Percentiles rank a stretch among this genome's conserved stretches.
phyloP scores from a whole-genome alignment of 2,329 filamentous ascomycete genomes.

The Xylariaceae sp. region DNA sequence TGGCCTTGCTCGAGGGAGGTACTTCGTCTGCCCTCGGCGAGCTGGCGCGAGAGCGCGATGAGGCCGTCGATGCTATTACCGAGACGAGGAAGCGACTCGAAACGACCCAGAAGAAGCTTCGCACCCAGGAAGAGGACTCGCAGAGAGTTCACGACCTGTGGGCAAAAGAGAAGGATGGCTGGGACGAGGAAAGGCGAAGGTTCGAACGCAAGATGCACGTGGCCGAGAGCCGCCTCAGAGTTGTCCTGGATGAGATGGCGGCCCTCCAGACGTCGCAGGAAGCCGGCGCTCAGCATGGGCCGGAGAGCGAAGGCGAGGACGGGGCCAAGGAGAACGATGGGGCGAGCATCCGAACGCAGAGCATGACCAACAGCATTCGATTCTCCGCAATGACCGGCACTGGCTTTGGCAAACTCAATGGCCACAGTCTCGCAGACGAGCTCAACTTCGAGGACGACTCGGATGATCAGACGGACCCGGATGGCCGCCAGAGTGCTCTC shows the following conservation, averaged over 20 bases:
- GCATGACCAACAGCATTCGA: slow-evolving; percentile 63
- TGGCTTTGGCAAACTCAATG: slow-evolving; percentile 50
- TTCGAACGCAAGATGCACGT: slow-evolving; percentile 82
- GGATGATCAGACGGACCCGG: slow-evolving; percentile 61
- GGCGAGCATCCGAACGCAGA: slow-evolving; percentile 66
- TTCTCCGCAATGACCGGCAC: slow-evolving; percentile 62
- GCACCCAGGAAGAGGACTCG: slow-evolving; percentile 75
- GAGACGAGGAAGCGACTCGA: slow-evolving; percentile 77
- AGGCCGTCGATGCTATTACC: slow-evolving; percentile 61
- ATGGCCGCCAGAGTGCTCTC: slow-evolving; percentile 56
- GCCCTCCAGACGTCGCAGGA: slow-evolving; percentile 51
- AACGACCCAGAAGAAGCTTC: slow-evolving; percentile 65
- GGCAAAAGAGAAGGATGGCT: slow-evolving; percentile 75
- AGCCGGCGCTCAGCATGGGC: slow-evolving; percentile 27
- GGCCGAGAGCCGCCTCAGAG: slow-evolving; percentile 79
- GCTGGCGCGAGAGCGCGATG: slow-evolving; percentile 77
- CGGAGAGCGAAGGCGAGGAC: slow-evolving; percentile 56
- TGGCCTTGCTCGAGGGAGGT: slow-evolving; percentile 80
- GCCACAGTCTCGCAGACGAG: slow-evolving; percentile 81
- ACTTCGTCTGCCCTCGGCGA: slow-evolving; percentile 80
- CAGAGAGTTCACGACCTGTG: slow-evolving; percentile 71
- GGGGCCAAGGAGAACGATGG: slow-evolving; percentile 59
- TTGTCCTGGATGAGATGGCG: slow-evolving; percentile 79
- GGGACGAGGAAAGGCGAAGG: slow-evolving; percentile 75
- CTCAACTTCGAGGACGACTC: slow-evolving; percentile 80